These are phyloP conservation scores for Cicer yamashitae DNA, from an alignment of 306 rosid genomes.

Conservation along the genomic window DNA sequence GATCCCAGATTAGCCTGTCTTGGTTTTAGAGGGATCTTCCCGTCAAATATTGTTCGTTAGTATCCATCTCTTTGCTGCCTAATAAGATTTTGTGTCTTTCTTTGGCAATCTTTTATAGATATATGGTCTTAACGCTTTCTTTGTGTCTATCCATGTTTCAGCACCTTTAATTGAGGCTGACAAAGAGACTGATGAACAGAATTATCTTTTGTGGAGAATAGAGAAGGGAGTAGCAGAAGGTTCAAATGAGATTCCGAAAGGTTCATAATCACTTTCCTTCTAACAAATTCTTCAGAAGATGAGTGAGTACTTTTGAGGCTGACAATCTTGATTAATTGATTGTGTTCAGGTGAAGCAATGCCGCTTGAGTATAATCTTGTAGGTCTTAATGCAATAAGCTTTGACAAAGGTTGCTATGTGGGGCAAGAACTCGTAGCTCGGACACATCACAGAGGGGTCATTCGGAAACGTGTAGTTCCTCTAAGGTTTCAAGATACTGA, in stretches of 20 bases:
- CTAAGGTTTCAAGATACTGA: conserved; percentile 59
- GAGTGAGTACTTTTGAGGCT: conserved; percentile 12
- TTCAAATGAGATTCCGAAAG: conserved; percentile 85
- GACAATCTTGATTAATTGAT: conserved; percentile 30
- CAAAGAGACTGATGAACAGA: conserved; percentile 82
- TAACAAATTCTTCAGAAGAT: not conserved
- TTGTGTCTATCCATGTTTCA: conserved; percentile 47
- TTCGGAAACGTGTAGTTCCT: conserved; percentile 81
- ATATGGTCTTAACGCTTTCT: not conserved
- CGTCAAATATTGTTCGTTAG: conserved; percentile 74
- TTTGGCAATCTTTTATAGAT: conserved; percentile 26
- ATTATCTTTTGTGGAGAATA: conserved; percentile 77
- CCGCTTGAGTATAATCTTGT: conserved; percentile 93
- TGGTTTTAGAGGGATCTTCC: conserved; percentile 94
- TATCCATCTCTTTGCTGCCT: conserved; percentile 39
- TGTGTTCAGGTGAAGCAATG: conserved; percentile 76
- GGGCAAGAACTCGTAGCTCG: conserved; percentile 95
- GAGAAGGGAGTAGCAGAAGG: conserved; percentile 93
- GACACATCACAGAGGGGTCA: conserved; percentile 87
- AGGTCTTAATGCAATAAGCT: conserved; percentile 89
- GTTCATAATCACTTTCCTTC: conserved; percentile 49
- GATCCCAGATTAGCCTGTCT: conserved; percentile 87
- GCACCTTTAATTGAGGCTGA: conserved; percentile 85
- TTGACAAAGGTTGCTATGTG: conserved; percentile 93
- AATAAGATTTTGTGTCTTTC: conserved; percentile 39